phyloP scores from a whole-genome alignment of 192 early-diverging fungal genomes.

The Backusella sp. region DNA sequence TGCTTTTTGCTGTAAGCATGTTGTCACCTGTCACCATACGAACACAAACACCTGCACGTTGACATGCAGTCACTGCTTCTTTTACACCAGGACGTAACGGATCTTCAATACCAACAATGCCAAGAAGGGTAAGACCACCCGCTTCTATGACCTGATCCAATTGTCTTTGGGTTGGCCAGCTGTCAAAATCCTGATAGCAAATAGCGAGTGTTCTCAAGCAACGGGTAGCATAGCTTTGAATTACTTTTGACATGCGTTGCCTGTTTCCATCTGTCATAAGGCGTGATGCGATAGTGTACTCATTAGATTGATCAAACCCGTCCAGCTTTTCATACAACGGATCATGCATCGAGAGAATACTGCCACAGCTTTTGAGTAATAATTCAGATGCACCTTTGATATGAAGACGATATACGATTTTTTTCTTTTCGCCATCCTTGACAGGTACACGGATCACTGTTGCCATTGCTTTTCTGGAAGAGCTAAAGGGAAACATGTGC shows the following conservation, averaged over 20 bases:
- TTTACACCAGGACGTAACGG: constrained; percentile 93
- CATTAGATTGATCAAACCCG: constrained; percentile 24
- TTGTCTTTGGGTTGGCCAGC: constrained; percentile 39
- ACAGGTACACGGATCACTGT: constrained; percentile 67
- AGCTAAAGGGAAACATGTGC: constrained; percentile 88
- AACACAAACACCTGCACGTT: constrained; percentile 92
- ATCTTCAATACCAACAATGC: constrained; percentile 96
- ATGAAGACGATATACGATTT: constrained; percentile 64
- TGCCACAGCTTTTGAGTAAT: constrained; percentile 63
- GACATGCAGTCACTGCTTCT: constrained; percentile 83
- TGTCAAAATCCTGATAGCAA: constrained; percentile 78
- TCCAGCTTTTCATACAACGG: constrained; percentile 16
- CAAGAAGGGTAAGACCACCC: constrained; percentile 67
- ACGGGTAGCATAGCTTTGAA: constrained; percentile 68
- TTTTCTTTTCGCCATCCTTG: constrained; percentile 25
- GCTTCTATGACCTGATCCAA: constrained; percentile 51
- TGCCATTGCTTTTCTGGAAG: constrained; percentile 89
- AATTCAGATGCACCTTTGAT: constrained; percentile 95
- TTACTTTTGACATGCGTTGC: constrained; percentile 44
- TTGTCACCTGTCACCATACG: constrained; percentile 99
- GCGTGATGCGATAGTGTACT: constrained; percentile 21
- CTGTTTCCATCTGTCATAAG: constrained; percentile 36
- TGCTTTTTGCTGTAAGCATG: constrained; percentile 86
- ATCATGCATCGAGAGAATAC: constrained; percentile 47
- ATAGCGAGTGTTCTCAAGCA: constrained; percentile 91